phyloP scores from a whole-genome alignment of 176 grass and related monocot species.

The Oryza australiensis region DNA sequence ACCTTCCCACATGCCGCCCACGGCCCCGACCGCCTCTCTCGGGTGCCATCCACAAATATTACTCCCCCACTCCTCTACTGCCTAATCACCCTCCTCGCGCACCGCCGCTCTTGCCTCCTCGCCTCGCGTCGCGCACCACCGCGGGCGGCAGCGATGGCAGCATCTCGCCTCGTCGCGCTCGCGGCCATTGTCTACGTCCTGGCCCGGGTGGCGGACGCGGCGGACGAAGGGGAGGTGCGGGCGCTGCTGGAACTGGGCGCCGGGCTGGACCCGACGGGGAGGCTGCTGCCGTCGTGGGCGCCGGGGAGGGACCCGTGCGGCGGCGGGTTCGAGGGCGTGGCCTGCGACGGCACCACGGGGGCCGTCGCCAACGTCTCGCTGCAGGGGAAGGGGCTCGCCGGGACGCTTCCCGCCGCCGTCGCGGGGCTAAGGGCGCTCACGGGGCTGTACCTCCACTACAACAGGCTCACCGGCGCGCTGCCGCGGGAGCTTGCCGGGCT shows the following conservation, averaged over 20 bases:
- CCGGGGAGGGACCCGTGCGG: constrained; percentile 62
- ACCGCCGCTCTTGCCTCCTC: constrained; percentile 9
- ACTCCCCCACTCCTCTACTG: no score
- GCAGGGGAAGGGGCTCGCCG: constrained; percentile 77
- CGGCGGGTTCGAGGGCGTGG: constrained; percentile 70
- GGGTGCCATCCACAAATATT: no score
- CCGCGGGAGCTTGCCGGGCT: constrained; percentile 59
- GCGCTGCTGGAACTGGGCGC: constrained; percentile 73
- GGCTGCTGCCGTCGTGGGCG: constrained; percentile 65
- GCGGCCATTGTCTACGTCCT: background rate
- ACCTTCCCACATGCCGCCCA: no score
- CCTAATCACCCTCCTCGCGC: no score
- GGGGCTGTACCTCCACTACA: constrained; percentile 94
- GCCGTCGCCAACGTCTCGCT: constrained; percentile 90
- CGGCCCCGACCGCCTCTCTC: no score
- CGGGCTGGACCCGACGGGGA: constrained; percentile 62
- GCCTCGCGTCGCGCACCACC: no score
- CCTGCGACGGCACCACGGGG: constrained; percentile 63
- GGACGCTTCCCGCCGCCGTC: constrained; percentile 70
- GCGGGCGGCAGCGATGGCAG: constrained; percentile 6
- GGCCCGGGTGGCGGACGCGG: background rate
- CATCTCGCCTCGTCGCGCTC: constrained; percentile 8
- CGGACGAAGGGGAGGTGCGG: constrained; percentile 46
- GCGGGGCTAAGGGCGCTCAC: constrained; percentile 61
- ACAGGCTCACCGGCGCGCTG: constrained; percentile 58